Conservation (phyloP, 805 yeast species). For the Candida schatavii region DNA sequence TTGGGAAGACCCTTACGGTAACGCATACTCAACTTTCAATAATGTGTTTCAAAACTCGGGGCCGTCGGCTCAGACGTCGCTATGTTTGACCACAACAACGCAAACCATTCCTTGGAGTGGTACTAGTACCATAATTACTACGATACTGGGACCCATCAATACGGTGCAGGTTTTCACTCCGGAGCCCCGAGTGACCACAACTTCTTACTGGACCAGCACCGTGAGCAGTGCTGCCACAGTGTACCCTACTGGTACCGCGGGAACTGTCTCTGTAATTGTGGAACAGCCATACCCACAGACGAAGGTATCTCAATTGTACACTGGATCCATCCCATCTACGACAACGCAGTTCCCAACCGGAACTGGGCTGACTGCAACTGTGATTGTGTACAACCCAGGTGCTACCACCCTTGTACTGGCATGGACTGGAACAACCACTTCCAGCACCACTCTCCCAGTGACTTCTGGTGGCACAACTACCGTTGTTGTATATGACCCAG, state of each 20-base stretch:
- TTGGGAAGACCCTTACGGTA: neutral
- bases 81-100: neutral
- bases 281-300: neutral
- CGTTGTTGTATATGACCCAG: neutral
- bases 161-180: neutral
- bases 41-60: neutral
- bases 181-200: neutral
- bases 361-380: neutral
- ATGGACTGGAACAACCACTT: neutral
- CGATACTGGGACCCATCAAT: neutral
- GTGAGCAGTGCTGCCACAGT: neutral
- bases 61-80: neutral
- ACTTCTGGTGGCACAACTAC: neutral
- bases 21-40: neutral
- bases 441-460: neutral
- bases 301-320: neutral
- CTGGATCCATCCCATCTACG: neutral
- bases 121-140: neutral
- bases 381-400: neutral
- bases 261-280: neutral
- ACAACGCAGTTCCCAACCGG: neutral
- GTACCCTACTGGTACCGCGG: neutral
- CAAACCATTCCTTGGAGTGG: neutral
- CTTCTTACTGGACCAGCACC: neutral
- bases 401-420: neutral